These are phyloP conservation scores for Podila epicladia DNA, from an alignment of 192 early-diverging fungal species.

Conservation along the genomic window DNA sequence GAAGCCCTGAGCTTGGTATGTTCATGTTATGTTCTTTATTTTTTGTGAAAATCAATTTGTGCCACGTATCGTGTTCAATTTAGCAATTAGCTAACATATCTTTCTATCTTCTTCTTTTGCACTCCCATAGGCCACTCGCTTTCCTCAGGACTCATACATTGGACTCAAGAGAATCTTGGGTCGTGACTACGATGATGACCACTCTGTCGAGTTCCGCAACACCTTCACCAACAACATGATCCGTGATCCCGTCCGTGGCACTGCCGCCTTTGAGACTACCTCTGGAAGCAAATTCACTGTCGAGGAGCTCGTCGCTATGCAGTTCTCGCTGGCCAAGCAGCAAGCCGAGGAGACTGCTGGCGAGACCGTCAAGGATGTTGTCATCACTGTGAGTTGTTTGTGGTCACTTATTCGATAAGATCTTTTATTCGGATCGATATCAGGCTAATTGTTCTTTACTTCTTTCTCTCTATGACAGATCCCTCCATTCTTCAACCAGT, in stretches of 20 bases:
- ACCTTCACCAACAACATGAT: slow-evolving; percentile 85
- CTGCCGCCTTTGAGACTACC: slow-evolving; percentile 76
- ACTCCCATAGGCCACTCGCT: slow-evolving; percentile 71
- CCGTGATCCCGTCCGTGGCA: slow-evolving; percentile 68
- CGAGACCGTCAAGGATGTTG: slow-evolving; percentile 83
- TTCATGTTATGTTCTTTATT: neutral
- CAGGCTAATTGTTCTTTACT: neutral
- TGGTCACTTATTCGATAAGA: neutral
- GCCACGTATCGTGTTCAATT: too few relatives aligned
- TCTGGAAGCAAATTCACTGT: slow-evolving; percentile 66
- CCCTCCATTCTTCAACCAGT: slow-evolving; percentile 90
- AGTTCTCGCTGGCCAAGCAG: slow-evolving; percentile 87
- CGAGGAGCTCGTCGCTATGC: slow-evolving; percentile 95
- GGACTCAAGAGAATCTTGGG: slow-evolving; percentile 89
- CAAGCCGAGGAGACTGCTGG: slow-evolving; percentile 83
- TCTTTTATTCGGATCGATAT: too few relatives aligned
- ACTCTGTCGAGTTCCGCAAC: slow-evolving; percentile 74
- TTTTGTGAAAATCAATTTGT: neutral
- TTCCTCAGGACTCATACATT: slow-evolving; percentile 85
- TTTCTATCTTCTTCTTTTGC: too few relatives aligned
- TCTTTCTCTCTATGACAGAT: slow-evolving; percentile 60
- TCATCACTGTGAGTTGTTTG: slow-evolving; percentile 79
- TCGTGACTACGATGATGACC: slow-evolving; percentile 75
- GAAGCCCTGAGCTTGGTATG: slow-evolving; percentile 83
- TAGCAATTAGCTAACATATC: too few relatives aligned